Base-by-base conservation (phyloP, 2,329 filamentous ascomycete species). In the Pleomassaria siparia region DNA sequence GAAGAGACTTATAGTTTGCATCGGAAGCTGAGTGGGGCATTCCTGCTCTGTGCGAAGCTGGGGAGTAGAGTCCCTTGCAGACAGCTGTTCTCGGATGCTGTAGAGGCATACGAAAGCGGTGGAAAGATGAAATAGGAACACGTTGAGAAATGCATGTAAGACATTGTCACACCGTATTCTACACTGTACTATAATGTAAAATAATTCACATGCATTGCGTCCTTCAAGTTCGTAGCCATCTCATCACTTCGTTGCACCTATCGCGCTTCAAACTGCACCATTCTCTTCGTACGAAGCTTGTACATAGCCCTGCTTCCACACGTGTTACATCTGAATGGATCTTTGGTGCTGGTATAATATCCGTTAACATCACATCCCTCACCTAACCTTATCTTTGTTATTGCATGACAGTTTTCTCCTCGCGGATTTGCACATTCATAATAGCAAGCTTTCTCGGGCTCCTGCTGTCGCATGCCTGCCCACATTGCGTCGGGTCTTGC, bases 1-100 rank as follows among this genome's bases (percentile, higher is more conserved):
- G 95, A 99, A 74, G 94, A 99, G 78, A 99, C 94, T 43, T 99
- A 99, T 67, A 92, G 87, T 67, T 73, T 99, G 62, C 94, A 99
- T 72, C 83, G 94, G 51, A 99, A 99, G 75, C 75, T 99, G 45
- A 96, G 91, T 69, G 94, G 94, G 0, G 95, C 94, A 0, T 99
- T 99, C 67, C 72, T 99, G 63, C 77, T 99, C 15, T 99, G 94
- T 70, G 91, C 94, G 0, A 82, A 85, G 56, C 70, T 99, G 50
- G 91, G 89, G 2, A 96, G 90, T 68, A 80, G 83, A 54, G 91
- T 99, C 2, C 78, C 78, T 47, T 96, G 92, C 60, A 83, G 87
- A 54, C 84, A 88, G 49, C 73, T 99, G 74, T 99, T 99, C 69
- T 77, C 79, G 47, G 72, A 80, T 32, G 85, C 76, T 4, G 66